These are phyloP conservation scores for Cetradonia linearis DNA, from an alignment of 495 filamentous ascomycete genomes.

Conservation along the genomic window DNA sequence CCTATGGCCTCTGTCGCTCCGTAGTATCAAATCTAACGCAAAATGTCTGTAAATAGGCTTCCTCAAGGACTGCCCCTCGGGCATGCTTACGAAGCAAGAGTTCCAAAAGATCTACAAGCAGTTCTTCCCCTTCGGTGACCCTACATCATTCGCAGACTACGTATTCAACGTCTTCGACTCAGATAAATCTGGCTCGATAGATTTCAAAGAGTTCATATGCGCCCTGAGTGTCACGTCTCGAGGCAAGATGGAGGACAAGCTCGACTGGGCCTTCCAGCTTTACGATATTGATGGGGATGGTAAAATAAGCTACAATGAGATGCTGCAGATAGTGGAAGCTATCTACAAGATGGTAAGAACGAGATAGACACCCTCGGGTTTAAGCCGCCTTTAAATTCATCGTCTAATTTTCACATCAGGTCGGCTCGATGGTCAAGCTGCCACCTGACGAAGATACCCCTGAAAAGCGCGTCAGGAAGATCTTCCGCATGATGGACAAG, in stretches of 20 bases:
- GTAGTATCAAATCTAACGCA: slow-evolving; percentile 13
- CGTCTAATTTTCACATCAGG: slow-evolving; percentile 40
- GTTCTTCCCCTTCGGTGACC: slow-evolving; percentile 98
- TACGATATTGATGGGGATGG: slow-evolving; percentile 99
- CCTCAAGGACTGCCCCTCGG: slow-evolving; percentile 93
- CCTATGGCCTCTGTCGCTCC: slow-evolving; percentile 5
- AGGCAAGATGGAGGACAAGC: slow-evolving; percentile 98
- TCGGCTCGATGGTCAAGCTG: slow-evolving; percentile 97
- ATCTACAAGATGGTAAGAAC: slow-evolving; percentile 95
- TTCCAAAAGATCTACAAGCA: slow-evolving; percentile 99
- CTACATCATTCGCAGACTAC: slow-evolving; percentile 93
- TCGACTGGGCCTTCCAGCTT: slow-evolving; percentile 98
- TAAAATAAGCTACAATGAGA: slow-evolving; percentile 98
- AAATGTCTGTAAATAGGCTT: slow-evolving; percentile 52
- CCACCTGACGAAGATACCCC: slow-evolving; percentile 98
- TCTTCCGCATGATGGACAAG: slow-evolving; percentile 99
- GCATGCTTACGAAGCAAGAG: slow-evolving; percentile 92
- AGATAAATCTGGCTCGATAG: slow-evolving; percentile 92
- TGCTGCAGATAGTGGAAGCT: slow-evolving; percentile 95
- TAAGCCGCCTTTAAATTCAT: not conserved
- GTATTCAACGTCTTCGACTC: slow-evolving; percentile 99
- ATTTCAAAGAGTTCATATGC: slow-evolving; percentile 99
- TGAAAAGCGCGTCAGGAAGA: slow-evolving; percentile 95
- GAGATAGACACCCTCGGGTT: not conserved
- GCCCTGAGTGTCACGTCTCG: slow-evolving; percentile 92